Evolutionary conservation across 176 grass and related monocot genomes (phyloP).

Genomic region (Aegilops speltoides): DNA sequence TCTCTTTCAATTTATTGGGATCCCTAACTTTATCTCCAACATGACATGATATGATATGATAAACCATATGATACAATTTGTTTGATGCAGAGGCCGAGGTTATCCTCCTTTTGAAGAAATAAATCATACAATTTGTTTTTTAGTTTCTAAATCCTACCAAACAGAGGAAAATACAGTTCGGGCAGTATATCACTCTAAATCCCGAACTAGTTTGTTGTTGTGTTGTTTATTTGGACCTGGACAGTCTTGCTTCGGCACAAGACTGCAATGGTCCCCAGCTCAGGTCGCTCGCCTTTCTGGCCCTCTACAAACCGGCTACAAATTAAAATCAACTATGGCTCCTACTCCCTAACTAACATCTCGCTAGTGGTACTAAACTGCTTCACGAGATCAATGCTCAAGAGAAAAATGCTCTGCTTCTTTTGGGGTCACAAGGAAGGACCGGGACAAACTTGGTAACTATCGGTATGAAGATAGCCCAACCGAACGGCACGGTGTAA

Average conservation of each 20-base stretch:
- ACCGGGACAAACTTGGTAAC: not conserved
- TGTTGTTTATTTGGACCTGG: slow-evolving; percentile 27
- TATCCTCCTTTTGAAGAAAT: too few species aligned
- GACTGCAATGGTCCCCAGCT: slow-evolving; percentile 10
- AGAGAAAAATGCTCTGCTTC: not conserved
- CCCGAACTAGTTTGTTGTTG: slow-evolving; percentile 16
- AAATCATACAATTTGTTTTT: not conserved
- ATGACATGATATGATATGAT: too few species aligned
- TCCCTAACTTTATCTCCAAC: too few species aligned
- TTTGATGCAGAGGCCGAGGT: too few species aligned
- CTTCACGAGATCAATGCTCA: not conserved
- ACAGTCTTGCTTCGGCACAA: slow-evolving; percentile 28
- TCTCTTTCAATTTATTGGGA: too few species aligned
- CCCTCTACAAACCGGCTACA: not conserved
- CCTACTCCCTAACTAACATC: not conserved
- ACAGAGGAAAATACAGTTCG: not conserved
- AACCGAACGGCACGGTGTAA: too few species aligned
- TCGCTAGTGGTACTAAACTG: not conserved
- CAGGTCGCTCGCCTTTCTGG: not conserved
- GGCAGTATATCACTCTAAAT: not conserved
- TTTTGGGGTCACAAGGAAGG: not conserved
- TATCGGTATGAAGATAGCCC: too few species aligned
- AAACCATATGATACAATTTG: too few species aligned
- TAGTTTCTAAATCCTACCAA: not conserved
- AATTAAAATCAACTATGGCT: not conserved